Evolutionary conservation across 2,329 filamentous ascomycete species (phyloP), one percentile per base, ranked within the genome.

Genomic region (Davidsoniella neocaledoniae): DNA sequence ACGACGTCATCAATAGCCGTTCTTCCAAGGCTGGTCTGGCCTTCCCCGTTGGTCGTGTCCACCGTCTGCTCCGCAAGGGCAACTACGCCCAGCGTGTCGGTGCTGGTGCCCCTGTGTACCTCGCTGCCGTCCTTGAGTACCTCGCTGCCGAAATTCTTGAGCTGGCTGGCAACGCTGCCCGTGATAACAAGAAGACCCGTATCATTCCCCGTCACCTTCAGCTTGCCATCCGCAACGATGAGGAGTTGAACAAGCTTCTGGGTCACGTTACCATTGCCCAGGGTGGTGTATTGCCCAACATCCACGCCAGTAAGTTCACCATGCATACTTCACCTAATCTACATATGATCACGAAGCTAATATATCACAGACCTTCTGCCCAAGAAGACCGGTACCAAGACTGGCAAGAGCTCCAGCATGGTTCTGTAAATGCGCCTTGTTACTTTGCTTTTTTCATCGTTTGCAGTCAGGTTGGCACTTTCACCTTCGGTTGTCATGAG

Each of bases 131-230:
- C 51, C 83, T 98, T 56, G 91, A 98, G 72, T 98, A 98, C 66
- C 74, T 98, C 58, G 95, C 91, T 54, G 90, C 90, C 56, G 90
- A 98, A 78, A 90, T 98, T 43, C 83, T 98, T 64, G 91, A 98
- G 73, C 74, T 98, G 72, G 91, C 91, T 68, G 91, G 91, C 62
- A 98, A 98, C 70, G 91, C 91, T 62, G 91, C 91, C 57, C 90
- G 91, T 62, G 91, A 98, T 74, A 95, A 96, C 82, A 98, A 98
- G 86, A 96, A 96, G 84, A 98, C 90, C 57, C 88, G 91, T 83
- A 98, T 98, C 74, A 98, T 96, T 55, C 91, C 91, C 58, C 87
- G 91, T 70, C 91, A 98, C 71, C 80, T 98, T 44, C 91, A 98
- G 76, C 86, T 98, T 61, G 91, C 91, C 71, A 98, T 98, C 75